Evolutionary conservation across 768 basidiomycete genomes (phyloP).

Genomic region (Sistotremastrum suecicum): DNA sequence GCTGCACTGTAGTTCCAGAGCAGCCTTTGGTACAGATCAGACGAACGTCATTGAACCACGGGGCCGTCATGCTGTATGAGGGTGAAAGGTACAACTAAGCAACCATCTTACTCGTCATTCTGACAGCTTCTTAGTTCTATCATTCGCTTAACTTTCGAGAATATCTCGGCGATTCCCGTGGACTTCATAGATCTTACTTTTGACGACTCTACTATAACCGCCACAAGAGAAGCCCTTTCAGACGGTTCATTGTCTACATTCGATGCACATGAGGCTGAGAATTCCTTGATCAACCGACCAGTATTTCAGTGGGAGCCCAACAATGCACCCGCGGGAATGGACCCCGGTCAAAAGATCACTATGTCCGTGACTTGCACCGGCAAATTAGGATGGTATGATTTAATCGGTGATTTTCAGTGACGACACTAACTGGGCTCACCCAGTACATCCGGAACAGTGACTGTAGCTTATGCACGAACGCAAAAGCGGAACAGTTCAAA

Average conservation of each 20-base stretch:
- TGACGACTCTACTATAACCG: conserved; percentile 76
- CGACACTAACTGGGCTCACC: conserved; percentile 1
- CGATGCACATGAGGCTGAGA: conserved; percentile 85
- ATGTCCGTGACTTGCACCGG: conserved; percentile 67
- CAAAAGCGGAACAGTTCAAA: conserved; percentile 17
- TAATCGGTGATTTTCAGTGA: conserved; percentile 5
- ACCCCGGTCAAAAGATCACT: conserved; percentile 56
- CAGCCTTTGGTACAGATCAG: conserved; percentile 82
- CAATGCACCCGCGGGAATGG: conserved; percentile 34
- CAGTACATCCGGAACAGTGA: conserved; percentile 67
- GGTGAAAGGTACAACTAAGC: conserved; percentile 63
- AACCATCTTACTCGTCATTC: conserved; percentile 1
- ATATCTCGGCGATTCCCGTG: conserved; percentile 67
- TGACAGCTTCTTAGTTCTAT: conserved; percentile 40
- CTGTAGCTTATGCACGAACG: conserved; percentile 61
- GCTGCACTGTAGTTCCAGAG: conserved; percentile 74
- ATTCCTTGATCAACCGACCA: conserved; percentile 59
- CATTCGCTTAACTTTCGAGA: conserved; percentile 80
- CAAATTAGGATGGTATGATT: conserved; percentile 79
- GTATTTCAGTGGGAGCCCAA: conserved; percentile 61
- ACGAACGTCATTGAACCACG: conserved; percentile 81
- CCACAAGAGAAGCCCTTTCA: conserved; percentile 59
- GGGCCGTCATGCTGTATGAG: conserved; percentile 88
- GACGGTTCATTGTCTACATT: conserved; percentile 73
- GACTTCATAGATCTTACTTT: conserved; percentile 81